These are phyloP conservation scores for Solanum pimpinellifolium DNA, from an alignment of 257 asterid species.

Conservation along the genomic window DNA sequence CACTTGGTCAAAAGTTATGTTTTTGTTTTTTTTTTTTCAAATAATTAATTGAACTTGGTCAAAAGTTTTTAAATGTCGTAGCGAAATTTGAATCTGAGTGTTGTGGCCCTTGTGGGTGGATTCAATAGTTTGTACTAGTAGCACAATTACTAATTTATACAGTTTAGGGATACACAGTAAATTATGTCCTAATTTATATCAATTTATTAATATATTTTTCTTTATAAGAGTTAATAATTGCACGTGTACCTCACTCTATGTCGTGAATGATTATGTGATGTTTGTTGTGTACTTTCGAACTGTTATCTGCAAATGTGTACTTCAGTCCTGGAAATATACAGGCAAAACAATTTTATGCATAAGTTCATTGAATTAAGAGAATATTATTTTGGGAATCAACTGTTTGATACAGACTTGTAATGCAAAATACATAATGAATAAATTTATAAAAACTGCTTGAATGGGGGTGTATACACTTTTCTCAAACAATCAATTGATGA, in stretches of 20 bases:
- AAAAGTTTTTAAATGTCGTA: neutral
- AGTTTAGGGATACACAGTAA: too few relatives aligned
- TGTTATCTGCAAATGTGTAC: neutral
- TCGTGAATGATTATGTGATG: neutral
- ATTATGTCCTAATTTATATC: too few relatives aligned
- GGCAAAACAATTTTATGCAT: neutral
- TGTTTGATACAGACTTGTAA: conserved; percentile 3
- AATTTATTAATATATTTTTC: too few relatives aligned
- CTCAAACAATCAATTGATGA: neutral
- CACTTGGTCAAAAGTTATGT: neutral
- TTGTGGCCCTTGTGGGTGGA: too few relatives aligned
- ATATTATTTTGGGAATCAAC: neutral
- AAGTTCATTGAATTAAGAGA: neutral
- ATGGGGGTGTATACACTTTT: neutral
- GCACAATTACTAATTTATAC: too few relatives aligned
- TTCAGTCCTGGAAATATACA: neutral
- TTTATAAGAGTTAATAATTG: too few relatives aligned
- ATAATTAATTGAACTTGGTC: neutral
- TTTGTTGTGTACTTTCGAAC: neutral
- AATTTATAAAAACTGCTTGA: neutral
- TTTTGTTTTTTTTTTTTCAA: neutral
- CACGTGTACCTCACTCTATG: too few relatives aligned
- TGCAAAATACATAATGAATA: neutral
- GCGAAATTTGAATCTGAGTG: too few relatives aligned
- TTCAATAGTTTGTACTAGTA: too few relatives aligned